These are phyloP conservation scores for Daldinia grandis DNA, from an alignment of 495 filamentous ascomycete genomes.

Conservation along the genomic window DNA sequence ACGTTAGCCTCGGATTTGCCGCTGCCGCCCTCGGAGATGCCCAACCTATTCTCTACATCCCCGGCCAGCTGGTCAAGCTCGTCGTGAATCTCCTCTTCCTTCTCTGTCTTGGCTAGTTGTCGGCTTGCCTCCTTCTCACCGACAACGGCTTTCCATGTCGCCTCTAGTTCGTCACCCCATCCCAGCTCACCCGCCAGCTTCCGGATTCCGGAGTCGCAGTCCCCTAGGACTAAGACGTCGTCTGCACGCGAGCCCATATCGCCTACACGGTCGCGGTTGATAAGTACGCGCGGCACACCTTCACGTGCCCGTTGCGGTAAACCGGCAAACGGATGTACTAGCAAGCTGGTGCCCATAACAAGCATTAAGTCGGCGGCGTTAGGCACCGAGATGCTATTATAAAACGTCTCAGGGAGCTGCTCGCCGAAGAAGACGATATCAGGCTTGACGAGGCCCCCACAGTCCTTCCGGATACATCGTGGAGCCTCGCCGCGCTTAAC, in stretches of 20 bases:
- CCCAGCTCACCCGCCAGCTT: slow-evolving; percentile 82
- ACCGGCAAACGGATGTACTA: slow-evolving; percentile 88
- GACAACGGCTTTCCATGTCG: slow-evolving; percentile 51
- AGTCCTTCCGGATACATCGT: slow-evolving; percentile 64
- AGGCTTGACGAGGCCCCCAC: slow-evolving; percentile 88
- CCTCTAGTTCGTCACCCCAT: slow-evolving; percentile 86
- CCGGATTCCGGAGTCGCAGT: slow-evolving; percentile 85
- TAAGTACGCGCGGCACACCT: slow-evolving; percentile 75
- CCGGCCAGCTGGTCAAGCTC: slow-evolving; percentile 50
- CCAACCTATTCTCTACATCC: slow-evolving; percentile 49
- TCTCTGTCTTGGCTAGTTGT: slow-evolving; percentile 43
- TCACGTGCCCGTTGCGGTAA: slow-evolving; percentile 71
- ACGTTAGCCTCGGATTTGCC: slow-evolving; percentile 36
- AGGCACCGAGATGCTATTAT: slow-evolving; percentile 63
- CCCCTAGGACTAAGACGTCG: slow-evolving; percentile 77
- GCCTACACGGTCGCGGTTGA: slow-evolving; percentile 89
- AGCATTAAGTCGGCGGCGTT: slow-evolving; percentile 79
- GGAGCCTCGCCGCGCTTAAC: slow-evolving; percentile 73
- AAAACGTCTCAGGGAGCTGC: slow-evolving; percentile 74
- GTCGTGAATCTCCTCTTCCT: slow-evolving; percentile 37
- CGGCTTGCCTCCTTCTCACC: slow-evolving; percentile 54
- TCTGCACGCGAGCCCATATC: slow-evolving; percentile 76
- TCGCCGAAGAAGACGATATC: slow-evolving; percentile 97
- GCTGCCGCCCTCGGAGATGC: slow-evolving; percentile 43
- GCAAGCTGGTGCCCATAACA: slow-evolving; percentile 90